phyloP scores from a whole-genome alignment of 768 basidiomycete genomes.

The Mycena galericulata region DNA sequence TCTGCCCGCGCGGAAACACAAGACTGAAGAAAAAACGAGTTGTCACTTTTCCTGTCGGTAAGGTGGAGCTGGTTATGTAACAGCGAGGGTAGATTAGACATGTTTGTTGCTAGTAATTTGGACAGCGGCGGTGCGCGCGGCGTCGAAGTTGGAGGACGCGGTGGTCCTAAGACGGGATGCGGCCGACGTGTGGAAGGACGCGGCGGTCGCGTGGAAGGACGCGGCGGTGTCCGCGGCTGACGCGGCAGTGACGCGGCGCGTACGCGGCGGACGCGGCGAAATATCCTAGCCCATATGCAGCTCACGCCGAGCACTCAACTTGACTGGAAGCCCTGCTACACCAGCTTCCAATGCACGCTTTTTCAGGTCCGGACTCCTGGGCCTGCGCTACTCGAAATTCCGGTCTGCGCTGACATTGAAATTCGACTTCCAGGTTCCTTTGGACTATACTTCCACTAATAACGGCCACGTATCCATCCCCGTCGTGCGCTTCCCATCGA shows the following conservation, averaged over 20 bases:
- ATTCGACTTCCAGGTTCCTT: slow-evolving; percentile 39
- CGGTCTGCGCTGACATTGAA: background rate
- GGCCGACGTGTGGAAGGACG: background rate
- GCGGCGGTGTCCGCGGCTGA: background rate
- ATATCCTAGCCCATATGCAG: background rate
- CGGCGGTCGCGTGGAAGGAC: background rate
- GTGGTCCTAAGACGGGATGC: too few species aligned
- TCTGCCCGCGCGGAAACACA: too few species aligned
- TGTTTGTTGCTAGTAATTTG: too few species aligned
- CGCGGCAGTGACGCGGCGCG: too few species aligned
- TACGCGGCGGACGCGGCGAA: too few species aligned
- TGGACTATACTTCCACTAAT: slow-evolving; percentile 42
- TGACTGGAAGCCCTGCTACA: slow-evolving; percentile 13
- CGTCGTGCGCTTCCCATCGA: slow-evolving; percentile 39
- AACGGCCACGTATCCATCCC: slow-evolving; percentile 40
- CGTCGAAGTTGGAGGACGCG: too few species aligned
- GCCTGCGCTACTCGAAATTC: too few species aligned
- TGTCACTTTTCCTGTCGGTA: too few species aligned
- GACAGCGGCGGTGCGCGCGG: too few species aligned
- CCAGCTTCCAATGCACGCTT: slow-evolving; percentile 17
- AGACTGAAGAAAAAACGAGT: too few species aligned
- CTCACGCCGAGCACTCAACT: slow-evolving; percentile 1
- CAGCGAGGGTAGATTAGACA: too few species aligned
- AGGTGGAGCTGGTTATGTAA: too few species aligned
- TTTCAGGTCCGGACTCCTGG: slow-evolving; percentile 1